Conservation (phyloP, 2,329 filamentous ascomycete genomes). For the Mariannaea sp. region DNA sequence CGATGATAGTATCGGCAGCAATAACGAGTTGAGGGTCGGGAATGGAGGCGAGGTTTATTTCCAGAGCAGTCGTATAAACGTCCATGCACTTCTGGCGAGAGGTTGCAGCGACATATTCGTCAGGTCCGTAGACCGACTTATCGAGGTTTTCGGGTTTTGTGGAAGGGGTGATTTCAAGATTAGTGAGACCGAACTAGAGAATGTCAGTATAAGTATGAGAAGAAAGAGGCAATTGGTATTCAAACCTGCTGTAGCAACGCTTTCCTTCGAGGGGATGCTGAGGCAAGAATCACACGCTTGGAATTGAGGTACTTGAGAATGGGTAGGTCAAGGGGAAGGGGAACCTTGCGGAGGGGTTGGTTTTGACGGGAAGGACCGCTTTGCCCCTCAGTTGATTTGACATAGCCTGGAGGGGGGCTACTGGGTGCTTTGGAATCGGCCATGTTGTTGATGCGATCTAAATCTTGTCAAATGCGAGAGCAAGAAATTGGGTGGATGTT, state of each 20-base stretch:
- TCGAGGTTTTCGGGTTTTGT: conserved; percentile 83
- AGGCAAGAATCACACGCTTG: conserved; percentile 87
- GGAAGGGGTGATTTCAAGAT: conserved; percentile 84
- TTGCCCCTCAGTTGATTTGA: conserved; percentile 48
- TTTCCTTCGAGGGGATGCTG: conserved; percentile 82
- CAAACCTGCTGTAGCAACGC: conserved; percentile 76
- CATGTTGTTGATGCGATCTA: conserved; percentile 30
- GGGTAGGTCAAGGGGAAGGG: conserved; percentile 76
- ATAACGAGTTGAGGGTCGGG: conserved; percentile 83
- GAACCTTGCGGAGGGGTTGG: conserved; percentile 52
- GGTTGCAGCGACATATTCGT: conserved; percentile 90
- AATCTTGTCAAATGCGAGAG: conserved; percentile 1
- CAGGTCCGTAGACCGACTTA: conserved; percentile 73
- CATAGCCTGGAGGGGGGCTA: conserved; percentile 55
- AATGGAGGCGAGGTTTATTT: conserved; percentile 49
- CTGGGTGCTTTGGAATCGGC: conserved; percentile 35
- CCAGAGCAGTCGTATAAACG: conserved; percentile 61
- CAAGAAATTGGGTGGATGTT: conserved; percentile 16
- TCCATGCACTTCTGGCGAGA: conserved; percentile 81
- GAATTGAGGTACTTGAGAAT: conserved; percentile 76
- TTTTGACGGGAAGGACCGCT: conserved; percentile 32
- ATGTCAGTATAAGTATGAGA: conserved; percentile 14
- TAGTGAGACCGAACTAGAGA: conserved; percentile 72
- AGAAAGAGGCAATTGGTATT: conserved; percentile 4
- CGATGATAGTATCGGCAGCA: conserved; percentile 89